Conservation (phyloP, 441 rosid species). For the Pelargonium australe region DNA sequence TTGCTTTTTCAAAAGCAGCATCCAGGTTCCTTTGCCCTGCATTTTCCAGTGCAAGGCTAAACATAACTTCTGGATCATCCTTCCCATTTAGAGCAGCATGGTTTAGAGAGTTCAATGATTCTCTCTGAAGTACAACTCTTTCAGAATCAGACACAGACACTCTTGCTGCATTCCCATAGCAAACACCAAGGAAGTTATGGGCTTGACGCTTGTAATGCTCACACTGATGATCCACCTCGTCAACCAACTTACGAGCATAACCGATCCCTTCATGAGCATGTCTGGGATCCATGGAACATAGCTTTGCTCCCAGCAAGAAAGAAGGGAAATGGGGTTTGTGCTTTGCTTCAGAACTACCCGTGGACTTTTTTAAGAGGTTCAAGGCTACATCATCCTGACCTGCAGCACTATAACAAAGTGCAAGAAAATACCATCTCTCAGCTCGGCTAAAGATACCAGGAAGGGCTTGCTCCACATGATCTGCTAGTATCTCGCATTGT, state of each 20-base stretch:
- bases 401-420: slow-evolving; percentile 76
- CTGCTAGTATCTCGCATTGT: slow-evolving; percentile 56
- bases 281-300: slow-evolving; percentile 56
- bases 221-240: slow-evolving; percentile 29
- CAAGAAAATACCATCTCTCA: slow-evolving; percentile 82
- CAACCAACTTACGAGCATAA: slow-evolving; percentile 48
- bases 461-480: slow-evolving; percentile 61
- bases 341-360: slow-evolving; percentile 66
- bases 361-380: slow-evolving; percentile 59
- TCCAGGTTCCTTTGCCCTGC: slow-evolving; percentile 75
- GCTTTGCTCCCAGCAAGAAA: slow-evolving; percentile 66
- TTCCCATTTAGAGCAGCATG: slow-evolving; percentile 43
- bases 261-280: slow-evolving; percentile 57
- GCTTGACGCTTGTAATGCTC: slow-evolving; percentile 52
- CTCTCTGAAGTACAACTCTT: slow-evolving; percentile 50
- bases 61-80: slow-evolving; percentile 50
- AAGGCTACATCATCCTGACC: slow-evolving; percentile 62
- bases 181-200: slow-evolving; percentile 68
- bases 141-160: slow-evolving; percentile 58
- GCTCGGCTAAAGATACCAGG: slow-evolving; percentile 62
- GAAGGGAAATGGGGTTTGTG: slow-evolving; percentile 44
- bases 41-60: slow-evolving; percentile 62
- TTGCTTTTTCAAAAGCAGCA: slow-evolving; percentile 55
- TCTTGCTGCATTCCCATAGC: slow-evolving; percentile 77
- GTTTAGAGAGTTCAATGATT: slow-evolving; percentile 53